Base-by-base conservation (phyloP, 2,329 filamentous ascomycete species). In the Hymenoscyphus scutula region DNA sequence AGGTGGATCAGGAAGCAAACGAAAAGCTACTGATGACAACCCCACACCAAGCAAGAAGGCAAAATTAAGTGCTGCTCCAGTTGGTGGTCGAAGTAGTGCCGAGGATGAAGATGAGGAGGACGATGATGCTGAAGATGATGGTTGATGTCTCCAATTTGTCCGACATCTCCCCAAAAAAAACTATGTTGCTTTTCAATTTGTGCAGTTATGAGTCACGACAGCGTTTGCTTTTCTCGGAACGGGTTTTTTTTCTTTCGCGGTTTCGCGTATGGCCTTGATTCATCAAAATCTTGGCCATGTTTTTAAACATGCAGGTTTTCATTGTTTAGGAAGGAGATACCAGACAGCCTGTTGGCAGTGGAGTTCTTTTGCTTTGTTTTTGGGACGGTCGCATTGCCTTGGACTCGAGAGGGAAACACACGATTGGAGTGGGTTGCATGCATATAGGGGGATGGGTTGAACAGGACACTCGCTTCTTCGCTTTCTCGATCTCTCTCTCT, bases 1-100 rank as follows among this genome's bases (percentile, higher is more conserved):
- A 37, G 61, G 63, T 34, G 65, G 70, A 25, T 73, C 79, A 10
- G 82, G 82, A 61, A 80, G 79, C 37, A 89, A 89, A 77, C 81
- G 86, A 70, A 88, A 88, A 75, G 84, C 85, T 29, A 82, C 85
- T 63, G 77, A 77, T 32, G 77, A 77, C 60, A 77, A 77, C 17
- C 74, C 73, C 23, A 77, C 77, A 34, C 77, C 82, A 32, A 82
- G 79, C 70, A 89, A 88, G 75, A 82, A 82, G 73, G 65, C 74
- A 6, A 83, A 82, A 70, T 73, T 73, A 4, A 75, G 74, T 29
- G 73, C 75, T n/a, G 60, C 63, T 27, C 64, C 67, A 27, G 53
- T 55, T 4, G 56, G 38, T 7, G 34, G 61, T 13, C 19, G 64
- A 10, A 64, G 62, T 56, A 66, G 65, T 27, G 64, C 62, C 2